phyloP scores from a whole-genome alignment of 805 yeast genomes.

The Candida glaebosa region DNA sequence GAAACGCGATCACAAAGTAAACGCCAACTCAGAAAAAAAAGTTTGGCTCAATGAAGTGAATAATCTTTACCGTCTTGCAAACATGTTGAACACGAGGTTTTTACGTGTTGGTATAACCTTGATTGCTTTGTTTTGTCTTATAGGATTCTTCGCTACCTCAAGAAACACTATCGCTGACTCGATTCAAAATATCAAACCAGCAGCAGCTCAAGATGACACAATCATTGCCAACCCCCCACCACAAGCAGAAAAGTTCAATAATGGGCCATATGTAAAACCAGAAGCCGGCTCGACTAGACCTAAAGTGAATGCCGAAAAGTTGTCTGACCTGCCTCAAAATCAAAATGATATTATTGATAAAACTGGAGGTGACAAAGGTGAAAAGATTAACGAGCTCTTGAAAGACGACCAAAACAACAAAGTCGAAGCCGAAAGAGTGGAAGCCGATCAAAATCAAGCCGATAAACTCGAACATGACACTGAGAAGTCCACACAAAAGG shows the following conservation, averaged over 20 bases:
- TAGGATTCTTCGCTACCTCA: slow-evolving; percentile 48
- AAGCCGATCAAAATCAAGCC: slow-evolving; percentile 15
- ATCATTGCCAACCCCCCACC: slow-evolving; percentile 25
- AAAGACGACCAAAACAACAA: slow-evolving; percentile 3
- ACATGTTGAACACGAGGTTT: slow-evolving; percentile 44
- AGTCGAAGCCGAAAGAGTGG: slow-evolving; percentile 4
- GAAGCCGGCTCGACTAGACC: slow-evolving; percentile 16
- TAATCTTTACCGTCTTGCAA: no score
- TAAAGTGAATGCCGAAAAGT: slow-evolving; percentile 23
- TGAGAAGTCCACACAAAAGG: neutral
- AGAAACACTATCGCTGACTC: slow-evolving; percentile 32
- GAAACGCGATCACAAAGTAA: no score
- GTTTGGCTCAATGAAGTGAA: no score
- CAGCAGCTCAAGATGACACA: slow-evolving; percentile 19
- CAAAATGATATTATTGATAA: neutral
- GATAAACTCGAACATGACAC: slow-evolving; percentile 10
- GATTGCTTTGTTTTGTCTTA: slow-evolving; percentile 46
- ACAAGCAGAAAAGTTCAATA: slow-evolving; percentile 29
- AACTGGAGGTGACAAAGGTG: slow-evolving; percentile 1
- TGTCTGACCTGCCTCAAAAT: slow-evolving; percentile 6
- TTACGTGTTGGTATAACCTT: slow-evolving; percentile 52
- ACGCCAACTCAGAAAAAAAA: no score
- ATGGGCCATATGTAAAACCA: slow-evolving; percentile 30
- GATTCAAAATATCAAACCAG: slow-evolving; percentile 27
- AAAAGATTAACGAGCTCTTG: slow-evolving; percentile 1